Base-by-base conservation (phyloP, 2,329 filamentous ascomycete species). In the Phialemoniopsis sp. region DNA sequence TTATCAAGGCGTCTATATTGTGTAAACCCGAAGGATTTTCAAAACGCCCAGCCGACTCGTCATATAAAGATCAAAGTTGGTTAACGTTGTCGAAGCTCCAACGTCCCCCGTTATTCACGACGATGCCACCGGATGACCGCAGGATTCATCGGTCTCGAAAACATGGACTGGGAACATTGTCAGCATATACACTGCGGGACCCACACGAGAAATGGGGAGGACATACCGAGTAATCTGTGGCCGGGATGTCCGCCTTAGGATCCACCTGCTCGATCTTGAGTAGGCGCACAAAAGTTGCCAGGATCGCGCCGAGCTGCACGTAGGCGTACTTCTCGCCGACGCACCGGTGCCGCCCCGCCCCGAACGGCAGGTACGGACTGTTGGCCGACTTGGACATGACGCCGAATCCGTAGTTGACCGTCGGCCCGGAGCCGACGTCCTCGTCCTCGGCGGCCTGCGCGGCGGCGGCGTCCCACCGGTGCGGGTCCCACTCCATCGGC, bases 291-390 rank as follows among this genome's bases (percentile, higher is more conserved):
- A 87, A 58, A 0, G 72, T 78, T 1, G 73, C 72, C 17, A 87
- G 60, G 44, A 88, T 86, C 8, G 78, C 78, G 13, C 73, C 71
- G 32, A 88, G 56, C 53, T 88, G 84, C 33, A 85, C 60, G 50
- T 87, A 87, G 1, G 84, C 83, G 57, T 87, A 88, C 55, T 86
- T 83, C 64, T 88, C 85, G 14, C 85, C 85, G 42, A 89, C 86
- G 51, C 85, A 88, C 15, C 85, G 68, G 57, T 89, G 84, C 33
- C 85, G 68, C 1, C 84, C 85, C 0, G 82, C 85, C 3, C 85
- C 85, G 51, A 88, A 88, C 0, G 85, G 85, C 3, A 38, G 36
- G 38, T 48, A 49, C 13, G 46, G 46, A 39, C 50, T 45, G 4
- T 36, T 45, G 5, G 42, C 41, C n/a, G 46, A 42, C 21, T 44